Evolutionary conservation across 495 filamentous ascomycete species (phyloP).

Genomic region (Evansstolkia leycettana): DNA sequence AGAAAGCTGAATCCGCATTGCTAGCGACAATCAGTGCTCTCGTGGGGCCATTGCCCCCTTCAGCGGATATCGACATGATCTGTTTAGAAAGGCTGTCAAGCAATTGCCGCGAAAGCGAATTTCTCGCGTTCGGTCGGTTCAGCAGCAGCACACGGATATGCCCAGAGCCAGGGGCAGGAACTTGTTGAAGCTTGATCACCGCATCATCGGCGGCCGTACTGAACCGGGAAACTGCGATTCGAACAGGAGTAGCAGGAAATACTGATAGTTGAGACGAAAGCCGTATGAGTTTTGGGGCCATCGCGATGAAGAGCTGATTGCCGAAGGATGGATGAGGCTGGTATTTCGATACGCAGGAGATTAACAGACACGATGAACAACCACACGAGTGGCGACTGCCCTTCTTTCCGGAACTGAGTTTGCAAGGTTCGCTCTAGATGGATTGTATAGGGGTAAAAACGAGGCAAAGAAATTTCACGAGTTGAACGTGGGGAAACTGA

Average conservation of each 20-base stretch:
- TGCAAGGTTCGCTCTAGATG: too few relatives aligned
- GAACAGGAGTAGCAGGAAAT: constrained; percentile 11
- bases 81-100: constrained; percentile 57
- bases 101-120: constrained; percentile 75
- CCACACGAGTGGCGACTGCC: too few relatives aligned
- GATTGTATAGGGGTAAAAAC: too few relatives aligned
- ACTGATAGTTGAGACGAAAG: constrained; percentile 11
- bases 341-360: neutral
- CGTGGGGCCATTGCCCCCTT: constrained; percentile 53
- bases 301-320: neutral
- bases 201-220: constrained; percentile 20
- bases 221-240: constrained; percentile 23
- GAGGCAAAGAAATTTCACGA: too few relatives aligned
- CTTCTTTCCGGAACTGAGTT: too few relatives aligned
- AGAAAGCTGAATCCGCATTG: constrained; percentile 71
- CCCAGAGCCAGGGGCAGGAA: constrained; percentile 71
- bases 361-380: too few relatives aligned
- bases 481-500: too few relatives aligned
- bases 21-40: constrained; percentile 69
- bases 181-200: constrained; percentile 53
- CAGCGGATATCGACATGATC: constrained; percentile 52
- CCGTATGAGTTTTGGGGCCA: constrained; percentile 22
- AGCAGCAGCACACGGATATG: constrained; percentile 80
- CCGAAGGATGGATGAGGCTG: neutral
- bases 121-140: constrained; percentile 71